Evolutionary conservation across 257 asterid species (phyloP), one percentile per base, ranked within the genome.

Genomic region (Solanum paucissectum): DNA sequence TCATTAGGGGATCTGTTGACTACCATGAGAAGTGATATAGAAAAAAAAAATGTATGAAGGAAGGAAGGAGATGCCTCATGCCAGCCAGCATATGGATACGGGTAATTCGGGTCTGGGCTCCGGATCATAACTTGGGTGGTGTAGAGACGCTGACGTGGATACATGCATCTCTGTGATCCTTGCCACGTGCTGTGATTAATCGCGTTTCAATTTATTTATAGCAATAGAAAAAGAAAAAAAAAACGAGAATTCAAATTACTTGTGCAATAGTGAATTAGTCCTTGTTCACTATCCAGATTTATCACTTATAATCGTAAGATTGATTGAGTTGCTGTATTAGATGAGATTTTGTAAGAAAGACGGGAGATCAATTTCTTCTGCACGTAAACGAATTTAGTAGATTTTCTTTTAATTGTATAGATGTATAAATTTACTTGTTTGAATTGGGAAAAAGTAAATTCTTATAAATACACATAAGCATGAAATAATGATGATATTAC

Each of bases 101-200:
- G 34, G 49, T 71, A 38, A 86, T 29, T 66, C 87, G 83, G 83
- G 87, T 86, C 5, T 49, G 87, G 34, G 49, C 0, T 69, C 33
- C 46, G 87, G 62, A 85, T 58, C 75, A 66, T 12, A 13, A 62
- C 0, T 46, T 85, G 40, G 60, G 64, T 37, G 81, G 69, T 66
- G 82, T 66, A 85, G 85, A 66, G 87, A 71, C n/a, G 62, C 87
- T 74, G 88, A 58, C 90, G 86, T 84, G 90, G 88, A 36, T 37
- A 62, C 49, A n/a, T 71, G 69, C 62, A 64, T 52, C 69, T 32
- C 18, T 42, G 25, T 40, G 69, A 21, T 52, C 16, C 44, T 58
- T 58, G 75, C 46, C 85, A 87, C 86, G 88, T 75, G 88, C 11
- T 7, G 20, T 18, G 38, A 37, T 21, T 74, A 36, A 74, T 36